Percentiles rank a stretch among this genome's conserved stretches.
Evolutionary conservation across 2,329 filamentous ascomycete genomes (phyloP).

Genomic region (Myriosclerotinia curreyana): DNA sequence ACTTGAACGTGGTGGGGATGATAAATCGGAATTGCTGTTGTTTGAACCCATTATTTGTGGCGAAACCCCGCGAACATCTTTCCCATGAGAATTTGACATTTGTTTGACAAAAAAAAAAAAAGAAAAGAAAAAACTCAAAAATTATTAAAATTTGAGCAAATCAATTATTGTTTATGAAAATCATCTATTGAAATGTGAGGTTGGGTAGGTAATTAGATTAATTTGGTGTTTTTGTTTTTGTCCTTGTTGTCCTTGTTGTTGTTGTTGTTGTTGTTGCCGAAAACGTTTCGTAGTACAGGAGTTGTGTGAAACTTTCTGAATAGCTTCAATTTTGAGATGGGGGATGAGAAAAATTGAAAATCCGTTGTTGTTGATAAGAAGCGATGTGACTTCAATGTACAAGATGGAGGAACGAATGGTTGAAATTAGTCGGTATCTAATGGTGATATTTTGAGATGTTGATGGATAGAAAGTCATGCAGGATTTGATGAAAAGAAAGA

Average conservation of each 20-base stretch:
- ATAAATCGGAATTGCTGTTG: conserved; percentile 45
- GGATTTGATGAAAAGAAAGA: conserved; percentile 34
- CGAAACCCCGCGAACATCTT: conserved; percentile 21
- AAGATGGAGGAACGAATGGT: conserved; percentile 9
- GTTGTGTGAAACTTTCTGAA: conserved; percentile 29
- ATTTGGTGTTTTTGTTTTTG: neutral
- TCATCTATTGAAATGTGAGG: neutral
- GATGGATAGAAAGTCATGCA: conserved; percentile 27
- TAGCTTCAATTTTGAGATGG: conserved; percentile 35
- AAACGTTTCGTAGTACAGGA: conserved; percentile 16
- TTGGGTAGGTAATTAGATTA: neutral
- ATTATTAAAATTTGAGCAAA: neutral
- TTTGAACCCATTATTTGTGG: conserved; percentile 25
- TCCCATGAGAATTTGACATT: conserved; percentile 18
- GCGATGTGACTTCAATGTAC: conserved; percentile 14
- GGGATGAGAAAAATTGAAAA: conserved; percentile 26
- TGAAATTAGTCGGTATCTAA: conserved; percentile 25
- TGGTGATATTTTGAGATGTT: conserved; percentile 23
- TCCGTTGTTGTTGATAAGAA: conserved; percentile 17
- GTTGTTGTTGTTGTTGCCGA: conserved; percentile 19
- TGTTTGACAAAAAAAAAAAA: neutral
- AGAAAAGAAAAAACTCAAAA: too few relatives aligned
- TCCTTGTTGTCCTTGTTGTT: conserved; percentile 1
- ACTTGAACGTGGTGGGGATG: conserved; percentile 51
- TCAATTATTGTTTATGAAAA: neutral